Conservation (phyloP, 192 early-diverging fungal genomes). For the Paraglomus brasilianum region DNA sequence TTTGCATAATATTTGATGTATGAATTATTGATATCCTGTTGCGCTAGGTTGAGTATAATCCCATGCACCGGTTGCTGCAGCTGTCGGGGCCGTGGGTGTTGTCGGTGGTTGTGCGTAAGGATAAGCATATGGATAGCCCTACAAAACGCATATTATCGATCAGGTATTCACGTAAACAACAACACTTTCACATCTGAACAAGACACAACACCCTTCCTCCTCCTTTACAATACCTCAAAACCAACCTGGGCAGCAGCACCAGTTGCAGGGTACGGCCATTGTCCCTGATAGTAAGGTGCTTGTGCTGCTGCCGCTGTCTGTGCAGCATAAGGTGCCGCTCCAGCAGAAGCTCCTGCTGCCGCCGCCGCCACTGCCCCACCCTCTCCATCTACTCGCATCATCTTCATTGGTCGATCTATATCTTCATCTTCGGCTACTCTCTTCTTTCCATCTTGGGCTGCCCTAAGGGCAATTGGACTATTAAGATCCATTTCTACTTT, state of each 20-base stretch:
- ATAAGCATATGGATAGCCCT: conserved; percentile 29
- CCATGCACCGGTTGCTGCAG: conserved; percentile 5
- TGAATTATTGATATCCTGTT: conserved; percentile 24
- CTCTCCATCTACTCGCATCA: conserved; percentile 21
- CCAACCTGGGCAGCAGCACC: not conserved
- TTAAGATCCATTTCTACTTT: conserved; percentile 47
- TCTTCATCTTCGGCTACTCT: conserved; percentile 35
- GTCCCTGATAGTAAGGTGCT: conserved; percentile 24
- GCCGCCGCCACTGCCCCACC: not conserved
- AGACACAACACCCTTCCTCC: not conserved
- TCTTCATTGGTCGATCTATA: conserved; percentile 11
- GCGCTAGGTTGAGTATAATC: conserved; percentile 26
- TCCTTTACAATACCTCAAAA: not conserved
- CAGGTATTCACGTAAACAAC: not conserved
- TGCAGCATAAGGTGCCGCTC: not conserved
- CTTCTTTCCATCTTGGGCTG: conserved; percentile 39
- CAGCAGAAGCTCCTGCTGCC: not conserved
- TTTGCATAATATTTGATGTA: too few relatives aligned
- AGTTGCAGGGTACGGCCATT: conserved; percentile 24
- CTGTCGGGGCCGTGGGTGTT: not conserved
- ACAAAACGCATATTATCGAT: conserved; percentile 8
- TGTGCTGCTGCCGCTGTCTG: not conserved
- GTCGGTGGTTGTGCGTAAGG: conserved; percentile 18
- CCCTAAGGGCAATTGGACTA: conserved; percentile 28
- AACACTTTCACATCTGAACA: not conserved